Base-by-base conservation (phyloP, 805 yeast species). In the Ogataea trehaloabstinens region DNA sequence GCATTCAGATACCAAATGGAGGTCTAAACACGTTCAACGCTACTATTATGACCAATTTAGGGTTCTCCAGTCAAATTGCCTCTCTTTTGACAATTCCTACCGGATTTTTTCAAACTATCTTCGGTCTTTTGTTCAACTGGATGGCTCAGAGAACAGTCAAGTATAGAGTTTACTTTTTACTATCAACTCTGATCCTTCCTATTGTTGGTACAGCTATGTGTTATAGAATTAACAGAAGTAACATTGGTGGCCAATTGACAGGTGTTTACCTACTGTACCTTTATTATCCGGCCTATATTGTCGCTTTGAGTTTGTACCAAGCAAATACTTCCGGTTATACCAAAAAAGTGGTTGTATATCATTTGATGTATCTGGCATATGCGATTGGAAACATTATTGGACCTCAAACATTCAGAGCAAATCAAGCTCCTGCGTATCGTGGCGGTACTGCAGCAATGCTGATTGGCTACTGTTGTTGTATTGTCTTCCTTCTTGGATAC, bases 241-340 rank as follows among this genome's bases (percentile, higher is more conserved):
- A 41, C 60, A 40, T 55, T 56, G 3, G 49, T 55, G 29, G 55
- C 62, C 19, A 56, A 56, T 36, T 58, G 61, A 60, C 58, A 59
- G 63, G 53, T 56, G 28, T 51, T 54, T 40, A 48, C 55, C 20
- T 53, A 48, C 35, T n/a, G n/a, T n/a, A n/a, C n/a, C 56, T 54
- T 28, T 52, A 46, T 19, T 30, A 52, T 24, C 55, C 52, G 7
- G 60, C 66, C 2, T 40, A 55, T 58, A 41, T 55, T 53, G 44
- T 62, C 24, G 42, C 52, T 47, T 64, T 38, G 42, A 60, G 69
- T 1, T 53, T 58, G 24, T 60, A 52, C 51, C 69, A 44, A 63
- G 63, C 76, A 4, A 76, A 84, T 56, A 73, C 80, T 24, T 80
- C 89, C 2, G 93, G 93, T 10, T 75, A 78, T 45, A 82, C 90